Conservation (phyloP, 139 green algal species). For the Coelastrella sp. region DNA sequence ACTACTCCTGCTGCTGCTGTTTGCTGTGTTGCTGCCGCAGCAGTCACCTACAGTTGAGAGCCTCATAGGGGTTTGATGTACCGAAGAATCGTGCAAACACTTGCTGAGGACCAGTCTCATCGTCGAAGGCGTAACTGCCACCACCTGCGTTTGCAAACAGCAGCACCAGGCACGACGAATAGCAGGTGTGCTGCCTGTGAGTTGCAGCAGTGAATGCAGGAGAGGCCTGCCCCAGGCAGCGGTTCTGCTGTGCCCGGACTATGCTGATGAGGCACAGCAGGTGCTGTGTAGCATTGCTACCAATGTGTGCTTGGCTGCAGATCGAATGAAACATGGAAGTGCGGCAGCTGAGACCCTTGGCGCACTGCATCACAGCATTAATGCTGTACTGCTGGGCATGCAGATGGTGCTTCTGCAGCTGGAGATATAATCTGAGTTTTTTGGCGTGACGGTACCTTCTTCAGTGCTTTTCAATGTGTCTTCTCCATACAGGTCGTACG, state of each 20-base stretch:
- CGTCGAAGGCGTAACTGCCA: constrained; percentile 58
- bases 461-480: constrained; percentile 68
- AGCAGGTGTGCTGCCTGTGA: too few species aligned
- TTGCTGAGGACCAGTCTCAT: constrained; percentile 49
- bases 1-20: background rate
- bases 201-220: too few species aligned
- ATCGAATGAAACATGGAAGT: background rate
- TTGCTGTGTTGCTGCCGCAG: background rate
- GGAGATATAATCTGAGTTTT: too few species aligned
- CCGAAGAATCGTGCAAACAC: constrained; percentile 83
- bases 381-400: background rate
- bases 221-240: too few species aligned
- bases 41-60: constrained; percentile 65
- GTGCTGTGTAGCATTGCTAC: too few species aligned
- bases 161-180: background rate
- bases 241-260: background rate
- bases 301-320: too few species aligned
- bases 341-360: background rate
- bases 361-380: background rate
- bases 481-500: constrained; percentile 83
- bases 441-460: constrained; percentile 56
- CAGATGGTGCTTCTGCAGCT: constrained; percentile 1
- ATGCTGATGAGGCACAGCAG: background rate
- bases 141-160: constrained; percentile 2
- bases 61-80: constrained; percentile 85